Conservation (phyloP, 805 yeast genomes). For the Myxozyma vanderwaltii region DNA sequence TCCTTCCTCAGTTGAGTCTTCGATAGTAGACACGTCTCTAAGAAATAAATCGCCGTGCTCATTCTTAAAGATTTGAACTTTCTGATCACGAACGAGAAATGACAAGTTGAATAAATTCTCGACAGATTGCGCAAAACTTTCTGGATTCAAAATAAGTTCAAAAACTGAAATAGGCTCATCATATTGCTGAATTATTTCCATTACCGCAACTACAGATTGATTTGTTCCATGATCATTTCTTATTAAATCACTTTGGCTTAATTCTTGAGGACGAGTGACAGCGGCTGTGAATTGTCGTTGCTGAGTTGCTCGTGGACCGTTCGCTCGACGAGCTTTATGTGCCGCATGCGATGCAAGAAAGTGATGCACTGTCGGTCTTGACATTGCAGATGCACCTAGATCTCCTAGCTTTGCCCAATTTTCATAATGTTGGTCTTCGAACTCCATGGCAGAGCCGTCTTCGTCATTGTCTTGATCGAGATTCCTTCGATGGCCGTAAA, state of each 20-base stretch:
- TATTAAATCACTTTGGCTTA: constrained; percentile 9
- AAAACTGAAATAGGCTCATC: constrained; percentile 56
- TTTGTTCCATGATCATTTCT: constrained; percentile 22
- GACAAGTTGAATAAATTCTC: constrained; percentile 85
- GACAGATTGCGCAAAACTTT: constrained; percentile 72
- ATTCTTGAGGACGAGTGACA: constrained; percentile 10
- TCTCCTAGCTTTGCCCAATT: constrained; percentile 27
- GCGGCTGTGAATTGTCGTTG: constrained; percentile 9
- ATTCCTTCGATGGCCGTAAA: constrained; percentile 16
- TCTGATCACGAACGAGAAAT: constrained; percentile 75
- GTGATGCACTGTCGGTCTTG: constrained; percentile 21
- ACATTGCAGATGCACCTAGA: constrained; percentile 12
- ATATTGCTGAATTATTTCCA: constrained; percentile 5
- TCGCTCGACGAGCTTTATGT: constrained; percentile 13
- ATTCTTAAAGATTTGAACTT: constrained; percentile 56
- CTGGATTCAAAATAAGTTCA: constrained; percentile 71
- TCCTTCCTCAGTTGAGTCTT: constrained; percentile 5
- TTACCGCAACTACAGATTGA: constrained; percentile 20
- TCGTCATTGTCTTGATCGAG: constrained; percentile 6
- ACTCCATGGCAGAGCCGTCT: constrained; percentile 9
- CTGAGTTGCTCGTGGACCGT: constrained; percentile 4
- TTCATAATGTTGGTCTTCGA: constrained; percentile 11
- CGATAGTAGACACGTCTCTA: constrained; percentile 34
- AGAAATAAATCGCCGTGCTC: constrained; percentile 31
- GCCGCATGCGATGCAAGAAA: constrained; percentile 17